phyloP scores from a whole-genome alignment of 805 yeast species.

The Jamesozyma lodderae region DNA sequence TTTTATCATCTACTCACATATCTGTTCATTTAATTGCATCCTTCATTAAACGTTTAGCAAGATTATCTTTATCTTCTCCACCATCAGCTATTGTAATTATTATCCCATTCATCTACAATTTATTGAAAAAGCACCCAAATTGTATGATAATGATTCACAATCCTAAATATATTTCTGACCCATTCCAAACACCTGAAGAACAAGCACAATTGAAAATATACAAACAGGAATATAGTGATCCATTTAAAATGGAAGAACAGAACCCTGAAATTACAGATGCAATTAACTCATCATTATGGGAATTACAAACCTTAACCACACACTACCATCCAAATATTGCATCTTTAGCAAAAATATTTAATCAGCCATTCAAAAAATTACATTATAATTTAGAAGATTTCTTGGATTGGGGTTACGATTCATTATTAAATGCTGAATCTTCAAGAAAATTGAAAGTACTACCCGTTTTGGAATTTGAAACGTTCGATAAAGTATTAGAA shows the following conservation, averaged over 20 bases:
- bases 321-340: slow-evolving; percentile 97
- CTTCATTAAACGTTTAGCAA: slow-evolving; percentile 72
- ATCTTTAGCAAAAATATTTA: slow-evolving; percentile 76
- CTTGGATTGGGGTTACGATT: slow-evolving; percentile 77
- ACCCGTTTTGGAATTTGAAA: slow-evolving; percentile 71
- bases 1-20: slow-evolving; percentile 78
- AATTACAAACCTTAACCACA: slow-evolving; percentile 61
- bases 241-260: slow-evolving; percentile 50
- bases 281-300: slow-evolving; percentile 85
- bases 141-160: slow-evolving; percentile 83
- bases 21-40: slow-evolving; percentile 81
- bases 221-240: slow-evolving; percentile 41
- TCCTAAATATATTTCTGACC: slow-evolving; percentile 24
- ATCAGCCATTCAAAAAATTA: slow-evolving; percentile 83
- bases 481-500: slow-evolving; percentile 14
- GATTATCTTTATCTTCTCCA: slow-evolving; percentile 66
- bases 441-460: slow-evolving; percentile 57
- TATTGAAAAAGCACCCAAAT: slow-evolving; percentile 83
- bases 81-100: slow-evolving; percentile 83
- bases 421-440: slow-evolving; percentile 54
- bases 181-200: slow-evolving; percentile 22
- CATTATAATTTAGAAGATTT: slow-evolving; percentile 89
- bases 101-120: slow-evolving; percentile 85
- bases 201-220: slow-evolving; percentile 16
- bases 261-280: slow-evolving; percentile 81